A percentile compares a stretch with the other conserved stretches of the same genome.
phyloP scores from a whole-genome alignment of 2,329 filamentous ascomycete species.

The Xylaria sp. region DNA sequence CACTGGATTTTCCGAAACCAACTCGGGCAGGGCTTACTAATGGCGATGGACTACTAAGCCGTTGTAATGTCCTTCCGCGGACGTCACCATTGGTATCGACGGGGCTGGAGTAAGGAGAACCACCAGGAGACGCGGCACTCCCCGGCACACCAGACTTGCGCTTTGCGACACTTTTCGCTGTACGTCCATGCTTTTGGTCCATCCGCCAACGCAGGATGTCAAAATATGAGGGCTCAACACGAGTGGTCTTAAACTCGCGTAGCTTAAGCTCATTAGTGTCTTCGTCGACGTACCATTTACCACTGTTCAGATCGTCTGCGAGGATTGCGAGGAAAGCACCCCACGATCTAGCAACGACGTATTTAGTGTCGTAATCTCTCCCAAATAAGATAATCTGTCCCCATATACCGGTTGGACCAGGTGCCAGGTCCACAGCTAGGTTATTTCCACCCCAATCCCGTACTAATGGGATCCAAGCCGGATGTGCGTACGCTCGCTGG shows the following conservation, averaged over 20 bases:
- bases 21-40: conserved; percentile 73
- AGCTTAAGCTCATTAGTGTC: conserved; percentile 92
- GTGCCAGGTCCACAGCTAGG: conserved; percentile 90
- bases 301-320: conserved; percentile 89
- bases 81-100: conserved; percentile 67
- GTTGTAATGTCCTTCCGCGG: conserved; percentile 77
- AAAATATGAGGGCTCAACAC: conserved; percentile 92
- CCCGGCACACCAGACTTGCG: conserved; percentile 64
- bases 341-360: conserved; percentile 95
- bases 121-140: conserved; percentile 58
- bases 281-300: conserved; percentile 93
- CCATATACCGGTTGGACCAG: conserved; percentile 90
- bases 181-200: conserved; percentile 92
- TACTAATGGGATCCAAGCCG: conserved; percentile 94
- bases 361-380: conserved; percentile 98
- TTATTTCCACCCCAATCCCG: conserved; percentile 99
- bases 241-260: conserved; percentile 87
- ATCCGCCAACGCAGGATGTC: conserved; percentile 95
- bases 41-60: conserved; percentile 72
- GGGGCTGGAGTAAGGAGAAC: conserved; percentile 73
- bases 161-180: conserved; percentile 57
- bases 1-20: conserved; percentile 74
- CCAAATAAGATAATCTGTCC: conserved; percentile 97
- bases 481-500: conserved; percentile 92
- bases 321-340: conserved; percentile 84